These are phyloP conservation scores for Cutaneotrichosporon mucoides DNA, from an alignment of 1,284 basidiomycete genomes.

Conservation along the genomic window DNA sequence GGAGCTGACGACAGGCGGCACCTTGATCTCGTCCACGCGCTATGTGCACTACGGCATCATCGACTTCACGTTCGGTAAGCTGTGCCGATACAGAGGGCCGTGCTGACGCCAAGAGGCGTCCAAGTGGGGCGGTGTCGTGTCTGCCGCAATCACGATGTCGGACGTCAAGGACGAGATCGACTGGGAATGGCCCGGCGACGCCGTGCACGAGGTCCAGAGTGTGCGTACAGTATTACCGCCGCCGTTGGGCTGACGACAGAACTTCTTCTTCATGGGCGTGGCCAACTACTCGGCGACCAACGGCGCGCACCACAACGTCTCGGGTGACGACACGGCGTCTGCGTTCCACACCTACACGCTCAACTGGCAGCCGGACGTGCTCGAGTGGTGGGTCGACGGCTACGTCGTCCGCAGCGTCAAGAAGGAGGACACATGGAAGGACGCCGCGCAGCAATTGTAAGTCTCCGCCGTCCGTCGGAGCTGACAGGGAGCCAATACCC, in stretches of 20 bases:
- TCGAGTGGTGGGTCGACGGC: slow-evolving; percentile 68
- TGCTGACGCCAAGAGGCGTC: slow-evolving; percentile 38
- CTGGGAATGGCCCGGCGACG: slow-evolving; percentile 59
- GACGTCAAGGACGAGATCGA: slow-evolving; percentile 78
- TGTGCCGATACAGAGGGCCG: too few relatives aligned
- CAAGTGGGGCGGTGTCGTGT: slow-evolving; percentile 67
- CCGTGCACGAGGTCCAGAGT: slow-evolving; percentile 63
- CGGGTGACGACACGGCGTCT: slow-evolving; percentile 56
- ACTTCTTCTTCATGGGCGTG: slow-evolving; percentile 62
- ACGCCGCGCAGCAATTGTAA: slow-evolving; percentile 39
- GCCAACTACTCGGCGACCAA: slow-evolving; percentile 52
- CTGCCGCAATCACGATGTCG: slow-evolving; percentile 80
- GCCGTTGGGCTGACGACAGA: slow-evolving; percentile 33
- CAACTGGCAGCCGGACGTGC: slow-evolving; percentile 67
- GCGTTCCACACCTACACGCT: slow-evolving; percentile 77
- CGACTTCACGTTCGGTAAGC: slow-evolving; percentile 58
- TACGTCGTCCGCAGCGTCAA: slow-evolving; percentile 64
- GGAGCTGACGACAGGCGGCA: slow-evolving; percentile 54
- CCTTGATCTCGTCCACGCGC: slow-evolving; percentile 68
- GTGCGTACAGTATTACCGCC: not conserved
- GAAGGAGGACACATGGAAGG: slow-evolving; percentile 57
- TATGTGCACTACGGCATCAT: slow-evolving; percentile 76
- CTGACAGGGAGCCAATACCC: slow-evolving; percentile 56
- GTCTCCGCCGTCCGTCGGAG: not conserved
- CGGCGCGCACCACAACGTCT: slow-evolving; percentile 49